These are phyloP conservation scores for Aureobasidium melanogenum DNA, from an alignment of 2,329 filamentous ascomycete genomes.

Conservation along the genomic window DNA sequence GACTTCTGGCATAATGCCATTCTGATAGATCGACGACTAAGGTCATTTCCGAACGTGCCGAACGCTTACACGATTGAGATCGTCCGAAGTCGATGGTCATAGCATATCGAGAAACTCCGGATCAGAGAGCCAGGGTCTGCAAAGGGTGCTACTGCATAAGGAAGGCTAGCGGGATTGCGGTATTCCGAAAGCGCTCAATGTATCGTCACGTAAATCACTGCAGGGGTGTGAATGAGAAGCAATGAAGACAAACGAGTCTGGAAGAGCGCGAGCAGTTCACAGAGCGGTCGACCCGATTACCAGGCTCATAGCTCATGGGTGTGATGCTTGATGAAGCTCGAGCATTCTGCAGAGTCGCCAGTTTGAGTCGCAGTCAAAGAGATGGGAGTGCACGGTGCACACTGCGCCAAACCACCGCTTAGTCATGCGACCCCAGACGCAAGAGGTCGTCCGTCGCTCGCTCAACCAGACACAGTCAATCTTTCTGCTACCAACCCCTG, in stretches of 20 bases:
- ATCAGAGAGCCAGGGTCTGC: no score
- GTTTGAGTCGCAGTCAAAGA: neutral
- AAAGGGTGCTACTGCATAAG: neutral
- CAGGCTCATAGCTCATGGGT: neutral
- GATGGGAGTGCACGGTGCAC: neutral
- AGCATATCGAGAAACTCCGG: neutral
- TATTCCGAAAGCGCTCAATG: neutral
- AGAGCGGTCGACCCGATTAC: neutral
- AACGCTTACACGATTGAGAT: neutral
- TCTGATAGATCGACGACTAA: neutral
- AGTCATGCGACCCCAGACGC: neutral
- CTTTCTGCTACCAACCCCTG: neutral
- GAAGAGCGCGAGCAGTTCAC: neutral
- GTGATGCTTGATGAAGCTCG: neutral
- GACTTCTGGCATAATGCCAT: neutral
- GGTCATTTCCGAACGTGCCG: neutral
- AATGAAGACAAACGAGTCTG: neutral
- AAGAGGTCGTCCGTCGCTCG: neutral
- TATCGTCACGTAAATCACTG: neutral
- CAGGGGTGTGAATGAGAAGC: neutral
- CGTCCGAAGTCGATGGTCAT: neutral
- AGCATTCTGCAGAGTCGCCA: neutral
- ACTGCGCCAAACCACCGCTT: neutral
- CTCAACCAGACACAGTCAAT: neutral
- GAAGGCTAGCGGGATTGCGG: neutral